These are phyloP conservation scores for Oryza officinalis DNA, from an alignment of 176 grass and related monocot genomes.

Conservation along the genomic window DNA sequence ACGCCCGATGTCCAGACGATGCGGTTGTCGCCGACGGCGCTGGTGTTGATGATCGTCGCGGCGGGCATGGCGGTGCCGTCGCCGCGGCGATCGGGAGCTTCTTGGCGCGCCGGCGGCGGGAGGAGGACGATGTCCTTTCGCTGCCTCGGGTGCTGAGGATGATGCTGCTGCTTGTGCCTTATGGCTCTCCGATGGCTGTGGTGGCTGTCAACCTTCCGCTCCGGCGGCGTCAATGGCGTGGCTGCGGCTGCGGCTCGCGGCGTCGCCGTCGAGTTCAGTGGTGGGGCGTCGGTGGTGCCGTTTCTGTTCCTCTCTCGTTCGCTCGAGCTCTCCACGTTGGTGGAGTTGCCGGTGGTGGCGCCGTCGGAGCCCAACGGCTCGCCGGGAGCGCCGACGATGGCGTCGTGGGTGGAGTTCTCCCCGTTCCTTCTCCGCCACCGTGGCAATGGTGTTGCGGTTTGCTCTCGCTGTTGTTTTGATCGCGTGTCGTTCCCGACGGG, in stretches of 20 bases:
- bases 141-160: constrained; percentile 11
- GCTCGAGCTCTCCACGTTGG: background rate
- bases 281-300: background rate
- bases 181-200: constrained; percentile 21
- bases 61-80: background rate
- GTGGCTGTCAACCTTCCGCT: constrained; percentile 17
- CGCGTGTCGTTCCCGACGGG: constrained; percentile 13
- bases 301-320: background rate
- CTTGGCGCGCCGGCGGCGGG: background rate
- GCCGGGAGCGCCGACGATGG: background rate
- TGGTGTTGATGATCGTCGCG: constrained; percentile 14
- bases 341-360: background rate
- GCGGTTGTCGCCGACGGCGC: constrained; percentile 11
- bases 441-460: background rate
- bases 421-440: background rate
- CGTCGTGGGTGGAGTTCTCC: background rate
- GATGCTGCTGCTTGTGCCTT: constrained; percentile 5
- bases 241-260: background rate
- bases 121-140: constrained; percentile 18
- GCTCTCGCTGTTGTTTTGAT: background rate
- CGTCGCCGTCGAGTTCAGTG: background rate
- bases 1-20: constrained; percentile 35
- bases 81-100: background rate
- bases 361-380: background rate
- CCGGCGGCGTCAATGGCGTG: background rate